Conservation (phyloP, 495 filamentous ascomycete genomes). For the Glarea lozoyensis region DNA sequence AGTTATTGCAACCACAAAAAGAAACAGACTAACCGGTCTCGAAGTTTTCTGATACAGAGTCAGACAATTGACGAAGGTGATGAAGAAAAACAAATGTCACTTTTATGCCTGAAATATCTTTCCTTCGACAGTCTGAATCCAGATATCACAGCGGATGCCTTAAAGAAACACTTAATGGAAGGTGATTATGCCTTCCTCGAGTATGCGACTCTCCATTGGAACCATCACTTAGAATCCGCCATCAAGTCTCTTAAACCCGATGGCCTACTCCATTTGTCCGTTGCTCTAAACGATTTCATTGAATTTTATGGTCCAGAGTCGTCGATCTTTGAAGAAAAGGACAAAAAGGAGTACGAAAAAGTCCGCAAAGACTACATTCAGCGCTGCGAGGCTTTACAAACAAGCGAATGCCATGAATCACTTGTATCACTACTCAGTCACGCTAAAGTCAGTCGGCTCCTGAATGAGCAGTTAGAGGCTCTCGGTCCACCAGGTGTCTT, state of each 20-base stretch:
- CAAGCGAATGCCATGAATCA: no score
- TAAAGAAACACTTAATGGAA: conserved; percentile 8
- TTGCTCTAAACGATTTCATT: not conserved
- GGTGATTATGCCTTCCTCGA: conserved; percentile 29
- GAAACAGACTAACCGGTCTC: conserved; percentile 21
- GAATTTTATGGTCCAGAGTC: not conserved
- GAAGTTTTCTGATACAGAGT: not conserved
- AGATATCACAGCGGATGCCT: conserved; percentile 9
- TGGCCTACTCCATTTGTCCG: not conserved
- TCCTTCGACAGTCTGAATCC: conserved; percentile 18
- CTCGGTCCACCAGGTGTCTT: not conserved
- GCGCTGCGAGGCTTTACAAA: not conserved
- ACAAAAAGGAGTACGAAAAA: not conserved
- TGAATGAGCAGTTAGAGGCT: not conserved
- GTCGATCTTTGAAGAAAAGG: not conserved
- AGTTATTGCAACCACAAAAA: conserved; percentile 11
- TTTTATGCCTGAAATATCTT: conserved; percentile 26
- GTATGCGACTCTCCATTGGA: conserved; percentile 31
- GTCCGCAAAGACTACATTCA: not conserved
- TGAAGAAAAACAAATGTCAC: conserved; percentile 23
- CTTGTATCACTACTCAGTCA: not conserved
- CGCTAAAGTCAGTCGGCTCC: no score
- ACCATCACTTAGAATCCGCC: conserved; percentile 23
- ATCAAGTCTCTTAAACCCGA: not conserved
- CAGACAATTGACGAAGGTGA: not conserved